Base-by-base conservation (phyloP, 2,329 filamentous ascomycete genomes). In the Talaromyces verruculosus region DNA sequence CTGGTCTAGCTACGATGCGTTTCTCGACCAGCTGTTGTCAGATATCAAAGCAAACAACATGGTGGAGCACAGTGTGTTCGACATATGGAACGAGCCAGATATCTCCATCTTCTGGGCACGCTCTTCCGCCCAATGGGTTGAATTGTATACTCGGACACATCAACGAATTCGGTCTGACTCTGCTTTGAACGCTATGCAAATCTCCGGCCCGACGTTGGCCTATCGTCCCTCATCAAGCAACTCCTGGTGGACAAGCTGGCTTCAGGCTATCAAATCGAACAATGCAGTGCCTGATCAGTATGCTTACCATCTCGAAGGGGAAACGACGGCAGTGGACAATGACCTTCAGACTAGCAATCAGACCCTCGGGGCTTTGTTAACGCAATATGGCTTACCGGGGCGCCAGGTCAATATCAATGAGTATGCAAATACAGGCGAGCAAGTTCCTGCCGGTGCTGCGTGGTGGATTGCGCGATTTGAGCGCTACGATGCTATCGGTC, bases 21-120 rank as follows among this genome's bases (percentile, higher is more conserved):
- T 63, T 33, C 67, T 70, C n/a, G 33, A 43, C 5, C 69, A 67
- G 17, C 35, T 72, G 13, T 61, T 71, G 51, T 43, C 64, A 1
- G 72, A 73, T 53, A 66, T 72, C 13, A 67, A 70, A 33, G 22
- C 64, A 2, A 69, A 72, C 58, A 63, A 73, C 51, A 76, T 76
- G 69, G 66, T 76, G 3, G 68, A 73, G 0, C 78, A 76, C 0
- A 68, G 85, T 0, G 75, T 82, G 0, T 73, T 82, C 7, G 84
- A 86, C 63, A 79, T 84, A 37, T 86, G 84, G 84, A 85, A 86
- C 65, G 84, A 85, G 71, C 82, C 84, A 0, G 83, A 85, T 63
- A 67, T 69, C 7, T 58, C n/a, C 5, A 72, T 72, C 61, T 84
- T 82, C 75, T 79, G 77, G 72, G 64, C 61, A 6, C 72, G 79